Evolutionary conservation across 768 basidiomycete genomes (phyloP).

Genomic region (Suillus sp.): DNA sequence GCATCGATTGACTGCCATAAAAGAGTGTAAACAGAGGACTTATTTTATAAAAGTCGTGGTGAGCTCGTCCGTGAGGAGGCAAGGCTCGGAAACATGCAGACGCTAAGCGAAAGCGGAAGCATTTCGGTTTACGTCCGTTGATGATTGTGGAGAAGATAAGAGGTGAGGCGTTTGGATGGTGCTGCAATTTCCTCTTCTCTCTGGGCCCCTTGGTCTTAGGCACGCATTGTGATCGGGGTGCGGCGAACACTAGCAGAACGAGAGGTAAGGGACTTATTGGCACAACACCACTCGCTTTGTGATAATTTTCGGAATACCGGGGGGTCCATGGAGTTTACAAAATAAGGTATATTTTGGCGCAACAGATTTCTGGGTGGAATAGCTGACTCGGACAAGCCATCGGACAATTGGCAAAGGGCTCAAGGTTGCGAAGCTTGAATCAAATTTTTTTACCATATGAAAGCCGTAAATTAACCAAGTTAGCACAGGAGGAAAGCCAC

Average conservation of each 20-base stretch:
- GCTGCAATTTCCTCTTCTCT: background rate
- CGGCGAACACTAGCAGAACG: background rate
- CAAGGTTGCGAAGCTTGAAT: background rate
- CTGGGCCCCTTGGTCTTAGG: background rate
- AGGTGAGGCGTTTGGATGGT: background rate
- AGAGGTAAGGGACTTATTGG: background rate
- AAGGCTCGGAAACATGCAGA: background rate
- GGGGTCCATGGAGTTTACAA: conserved; percentile 1
- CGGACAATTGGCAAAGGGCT: background rate
- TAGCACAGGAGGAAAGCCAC: conserved; percentile 12
- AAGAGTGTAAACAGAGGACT: background rate
- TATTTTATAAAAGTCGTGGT: background rate
- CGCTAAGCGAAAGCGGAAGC: conserved; percentile 1
- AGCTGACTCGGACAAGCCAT: background rate
- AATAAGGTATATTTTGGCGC: conserved; percentile 5
- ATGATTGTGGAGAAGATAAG: conserved; percentile 5
- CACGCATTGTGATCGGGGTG: background rate
- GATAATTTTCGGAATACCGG: background rate
- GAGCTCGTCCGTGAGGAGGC: background rate
- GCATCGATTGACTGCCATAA: background rate
- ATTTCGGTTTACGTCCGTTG: conserved; percentile 8
- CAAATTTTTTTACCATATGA: background rate
- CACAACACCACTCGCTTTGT: background rate
- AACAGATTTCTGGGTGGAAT: background rate
- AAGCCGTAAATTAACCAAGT: conserved; percentile 10